These are phyloP conservation scores for Phylloporus sp. DNA, from an alignment of 768 basidiomycete species.

Conservation along the genomic window DNA sequence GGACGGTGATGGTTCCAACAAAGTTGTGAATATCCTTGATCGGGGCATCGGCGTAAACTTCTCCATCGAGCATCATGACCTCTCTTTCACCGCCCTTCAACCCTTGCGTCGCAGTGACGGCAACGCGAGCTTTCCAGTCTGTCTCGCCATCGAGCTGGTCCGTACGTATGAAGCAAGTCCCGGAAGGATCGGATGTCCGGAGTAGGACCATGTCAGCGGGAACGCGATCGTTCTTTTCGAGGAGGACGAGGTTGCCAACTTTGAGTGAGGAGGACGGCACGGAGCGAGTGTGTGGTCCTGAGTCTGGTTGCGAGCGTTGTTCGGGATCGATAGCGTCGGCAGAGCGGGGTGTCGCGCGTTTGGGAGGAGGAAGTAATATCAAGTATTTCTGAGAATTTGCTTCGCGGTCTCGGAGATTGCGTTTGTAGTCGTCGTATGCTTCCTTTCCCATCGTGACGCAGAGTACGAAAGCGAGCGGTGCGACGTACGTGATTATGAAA, in stretches of 20 bases:
- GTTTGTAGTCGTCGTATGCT: slow-evolving; percentile 97
- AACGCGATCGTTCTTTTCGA: slow-evolving; percentile 97
- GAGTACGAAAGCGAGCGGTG: slow-evolving; percentile 93
- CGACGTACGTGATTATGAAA: slow-evolving; percentile 93
- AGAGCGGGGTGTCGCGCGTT: slow-evolving; percentile 15
- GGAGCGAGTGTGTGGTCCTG: slow-evolving; percentile 57
- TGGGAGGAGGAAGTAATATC: slow-evolving; percentile 58
- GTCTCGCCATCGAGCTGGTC: slow-evolving; percentile 99
- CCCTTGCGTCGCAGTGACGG: slow-evolving; percentile 41
- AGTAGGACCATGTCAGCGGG: slow-evolving; percentile 92
- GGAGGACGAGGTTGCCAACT: slow-evolving; percentile 84
- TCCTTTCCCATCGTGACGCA: slow-evolving; percentile 97
- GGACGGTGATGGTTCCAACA: slow-evolving; percentile 84
- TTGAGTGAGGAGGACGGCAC: slow-evolving; percentile 84
- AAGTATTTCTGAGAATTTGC: slow-evolving; percentile 93
- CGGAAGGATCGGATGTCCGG: slow-evolving; percentile 80
- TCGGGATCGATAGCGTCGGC: slow-evolving; percentile 19
- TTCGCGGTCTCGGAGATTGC: slow-evolving; percentile 85
- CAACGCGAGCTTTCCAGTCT: slow-evolving; percentile 95
- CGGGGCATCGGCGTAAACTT: slow-evolving; percentile 92
- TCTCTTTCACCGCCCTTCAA: slow-evolving; percentile 39
- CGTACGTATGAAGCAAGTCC: slow-evolving; percentile 95
- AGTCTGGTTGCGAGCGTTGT: slow-evolving; percentile 25
- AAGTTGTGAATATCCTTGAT: slow-evolving; percentile 97
- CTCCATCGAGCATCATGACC: slow-evolving; percentile 66